These are phyloP conservation scores for Penicillium janthinellum DNA, from an alignment of 2,329 filamentous ascomycete species.

Conservation along the genomic window DNA sequence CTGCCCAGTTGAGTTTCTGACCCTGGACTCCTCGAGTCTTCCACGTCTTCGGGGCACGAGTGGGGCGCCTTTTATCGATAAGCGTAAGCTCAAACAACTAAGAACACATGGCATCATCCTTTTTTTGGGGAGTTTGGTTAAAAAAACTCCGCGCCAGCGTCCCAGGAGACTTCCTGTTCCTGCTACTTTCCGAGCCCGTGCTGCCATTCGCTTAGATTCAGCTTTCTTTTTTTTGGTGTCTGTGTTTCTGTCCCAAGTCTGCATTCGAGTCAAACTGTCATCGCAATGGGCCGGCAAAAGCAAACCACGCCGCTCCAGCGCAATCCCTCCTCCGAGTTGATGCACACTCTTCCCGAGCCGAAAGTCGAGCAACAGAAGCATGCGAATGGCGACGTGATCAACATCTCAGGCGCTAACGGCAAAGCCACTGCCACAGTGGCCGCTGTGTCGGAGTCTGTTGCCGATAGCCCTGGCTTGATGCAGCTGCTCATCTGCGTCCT, in stretches of 20 bases:
- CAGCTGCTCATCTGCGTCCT: slow-evolving; percentile 85
- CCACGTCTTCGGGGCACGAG: slow-evolving; percentile 16
- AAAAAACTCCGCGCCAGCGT: not conserved
- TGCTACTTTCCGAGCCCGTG: not conserved
- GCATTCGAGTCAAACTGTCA: not conserved
- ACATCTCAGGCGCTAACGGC: slow-evolving; percentile 20
- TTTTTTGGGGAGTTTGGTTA: slow-evolving; percentile 7
- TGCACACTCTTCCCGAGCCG: slow-evolving; percentile 42
- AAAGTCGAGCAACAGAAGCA: slow-evolving; percentile 27
- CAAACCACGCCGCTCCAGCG: slow-evolving; percentile 66
- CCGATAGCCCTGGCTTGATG: slow-evolving; percentile 60
- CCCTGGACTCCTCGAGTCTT: slow-evolving; percentile 3
- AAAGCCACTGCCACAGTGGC: slow-evolving; percentile 21
- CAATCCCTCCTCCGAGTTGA: slow-evolving; percentile 67
- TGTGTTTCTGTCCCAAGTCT: not conserved
- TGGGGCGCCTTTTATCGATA: slow-evolving; percentile 24
- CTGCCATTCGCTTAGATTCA: not conserved
- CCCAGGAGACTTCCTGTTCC: not conserved
- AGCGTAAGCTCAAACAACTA: slow-evolving; percentile 19
- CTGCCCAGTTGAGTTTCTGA: too few species aligned
- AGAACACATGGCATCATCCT: slow-evolving; percentile 44
- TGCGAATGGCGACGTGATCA: slow-evolving; percentile 35
- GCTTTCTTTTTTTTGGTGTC: not conserved
- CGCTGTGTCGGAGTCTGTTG: slow-evolving; percentile 32
- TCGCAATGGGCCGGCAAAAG: slow-evolving; percentile 70